Evolutionary conservation across 106 monocot species (phyloP), one percentile per base, ranked within the genome.

Genomic region (Vanilla planifolia): DNA sequence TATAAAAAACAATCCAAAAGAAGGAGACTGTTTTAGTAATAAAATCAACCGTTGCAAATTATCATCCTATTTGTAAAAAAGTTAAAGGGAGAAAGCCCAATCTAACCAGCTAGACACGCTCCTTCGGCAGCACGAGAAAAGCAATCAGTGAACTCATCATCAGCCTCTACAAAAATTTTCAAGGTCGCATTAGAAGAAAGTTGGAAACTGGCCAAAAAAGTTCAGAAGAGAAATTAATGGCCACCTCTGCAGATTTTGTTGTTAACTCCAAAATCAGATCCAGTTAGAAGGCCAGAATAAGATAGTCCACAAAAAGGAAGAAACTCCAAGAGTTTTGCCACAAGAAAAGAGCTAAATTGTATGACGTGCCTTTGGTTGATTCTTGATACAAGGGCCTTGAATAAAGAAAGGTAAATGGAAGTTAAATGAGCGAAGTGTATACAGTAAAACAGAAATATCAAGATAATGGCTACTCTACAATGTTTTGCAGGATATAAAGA

Each of bases 41-140:
- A 15, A 55, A 11, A 37, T 7, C 20, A 43, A 3, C 24, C 48
- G 29, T 11, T 8, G 10, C 14, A 52, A 33, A 22, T 45, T 33
- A 43, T n/a, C 16, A 16, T 27, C 16, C 20, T 56, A 0, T 10
- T 8, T 19, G 20, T n/a, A 57, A 34, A n/a, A 59, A 8, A 48
- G 26, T 42, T 26, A 10, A 4, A 41, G n/a, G 8, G 30, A 51
- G 17, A 23, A 60, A 33, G 39, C 26, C 29, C 46, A 32, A 62
- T 67, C 62, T 50, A 43, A 98, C 96, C 96, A 79, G 96, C 70
- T 80, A 98, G 87, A 60, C 64, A 59, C 62, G 91, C 87, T 43
- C 96, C 96, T 60, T 62, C 64, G 40, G 75, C 72, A n/a, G 66
- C 60, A 5, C 69, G 75, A 8, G 86, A 63, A 77, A 91, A 91